Evolutionary conservation across 768 basidiomycete genomes (phyloP), one percentile per base, ranked within the genome.

Genomic region (Lentinula edodes): DNA sequence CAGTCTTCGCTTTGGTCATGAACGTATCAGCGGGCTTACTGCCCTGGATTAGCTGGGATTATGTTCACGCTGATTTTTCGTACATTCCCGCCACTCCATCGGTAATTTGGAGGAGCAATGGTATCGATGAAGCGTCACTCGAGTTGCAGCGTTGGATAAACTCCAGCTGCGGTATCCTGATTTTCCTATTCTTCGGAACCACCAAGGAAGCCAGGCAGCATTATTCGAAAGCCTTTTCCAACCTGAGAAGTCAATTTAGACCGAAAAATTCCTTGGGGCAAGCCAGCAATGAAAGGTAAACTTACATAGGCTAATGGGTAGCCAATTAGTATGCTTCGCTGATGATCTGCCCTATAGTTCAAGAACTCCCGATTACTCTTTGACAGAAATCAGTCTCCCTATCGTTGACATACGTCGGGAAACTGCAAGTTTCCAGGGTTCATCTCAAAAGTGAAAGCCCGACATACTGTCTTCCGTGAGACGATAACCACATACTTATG

Each of bases 31-130:
- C 62, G 8, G 64, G 62, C 28, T 64, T 78, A 0, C 54, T 63
- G 10, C 78, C 76, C 12, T 80, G 74, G 72, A 70, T 74, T n/a
- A 73, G 74, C 18, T 83, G 81, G 79, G 74, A 69, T 20, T 73
- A 78, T 36, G 77, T 74, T 64, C 6, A 41, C 5, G 72, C 58
- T 38, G 68, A 76, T n/a, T 82, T 77, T 56, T 65, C 65, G 23
- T 66, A 66, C 20, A 72, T 80, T 12, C 18, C 12, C 1, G 16
- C 13, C 13, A 12, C 28, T 32, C 56, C 56, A 10, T 43, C 56
- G 28, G 41, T 16, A 5, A 28, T 58, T 3, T 58, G 56, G 56
- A 28, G 39, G n/a, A 32, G 20, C 39, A 23, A 34, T 4, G 3
- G 15, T 35, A 5, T 12, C 9, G n/a, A 6, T 28, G 9, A 4